Conservation (phyloP, 768 basidiomycete species). For the Russula olivacea region DNA sequence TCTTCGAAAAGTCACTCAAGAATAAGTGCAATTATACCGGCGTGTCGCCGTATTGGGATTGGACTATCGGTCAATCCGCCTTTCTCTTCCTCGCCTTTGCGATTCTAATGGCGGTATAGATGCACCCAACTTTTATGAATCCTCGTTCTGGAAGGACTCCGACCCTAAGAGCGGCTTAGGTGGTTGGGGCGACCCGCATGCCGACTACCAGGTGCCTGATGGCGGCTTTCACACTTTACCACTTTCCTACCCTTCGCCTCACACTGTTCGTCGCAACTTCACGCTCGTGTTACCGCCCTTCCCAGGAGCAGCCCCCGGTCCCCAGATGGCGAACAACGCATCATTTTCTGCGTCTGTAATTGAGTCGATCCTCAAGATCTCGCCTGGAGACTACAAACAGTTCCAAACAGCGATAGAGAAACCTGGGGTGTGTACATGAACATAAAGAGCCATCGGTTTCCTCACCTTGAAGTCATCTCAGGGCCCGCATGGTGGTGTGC, state of each 20-base stretch:
- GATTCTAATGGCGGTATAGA: slow-evolving; percentile 16
- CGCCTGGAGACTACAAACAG: slow-evolving; percentile 31
- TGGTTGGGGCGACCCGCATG: slow-evolving; percentile 28
- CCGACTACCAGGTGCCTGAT: slow-evolving; percentile 27
- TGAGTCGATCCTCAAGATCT: slow-evolving; percentile 27
- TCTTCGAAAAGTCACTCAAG: slow-evolving; percentile 25
- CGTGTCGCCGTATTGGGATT: slow-evolving; percentile 30
- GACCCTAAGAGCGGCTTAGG: slow-evolving; percentile 28
- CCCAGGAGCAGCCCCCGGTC: no score
- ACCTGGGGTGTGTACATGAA: slow-evolving; percentile 26
- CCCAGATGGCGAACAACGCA: slow-evolving; percentile 25
- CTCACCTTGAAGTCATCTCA: slow-evolving; percentile 11
- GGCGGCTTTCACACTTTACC: slow-evolving; percentile 30
- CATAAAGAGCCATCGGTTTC: no score
- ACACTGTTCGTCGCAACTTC: slow-evolving; percentile 35
- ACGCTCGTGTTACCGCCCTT: slow-evolving; percentile 23
- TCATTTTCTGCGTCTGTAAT: slow-evolving; percentile 29
- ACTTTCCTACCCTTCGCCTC: slow-evolving; percentile 33
- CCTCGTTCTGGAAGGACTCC: slow-evolving; percentile 26
- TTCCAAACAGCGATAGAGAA: slow-evolving; percentile 32
- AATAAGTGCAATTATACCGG: slow-evolving; percentile 27
- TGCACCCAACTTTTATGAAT: slow-evolving; percentile 26
- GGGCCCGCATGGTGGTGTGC: slow-evolving; percentile 34
- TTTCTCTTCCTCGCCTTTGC: not conserved
- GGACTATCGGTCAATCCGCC: slow-evolving; percentile 25